These are phyloP conservation scores for Besnoitia besnoiti DNA, from an alignment of 169 alveolate genomes.

Conservation along the genomic window DNA sequence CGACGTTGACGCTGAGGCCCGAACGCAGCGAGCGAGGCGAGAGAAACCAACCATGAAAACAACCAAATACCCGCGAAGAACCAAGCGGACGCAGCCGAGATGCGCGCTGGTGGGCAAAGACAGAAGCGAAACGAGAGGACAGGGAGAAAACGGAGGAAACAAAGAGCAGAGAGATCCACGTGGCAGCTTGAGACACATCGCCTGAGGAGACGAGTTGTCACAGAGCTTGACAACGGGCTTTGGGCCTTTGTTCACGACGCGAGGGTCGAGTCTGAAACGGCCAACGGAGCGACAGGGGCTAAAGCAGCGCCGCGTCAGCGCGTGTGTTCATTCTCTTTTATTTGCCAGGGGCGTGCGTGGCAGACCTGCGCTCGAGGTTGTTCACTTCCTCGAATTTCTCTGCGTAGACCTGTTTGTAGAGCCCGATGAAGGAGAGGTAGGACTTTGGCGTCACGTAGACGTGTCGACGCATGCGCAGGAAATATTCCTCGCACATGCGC, in stretches of 20 bases:
- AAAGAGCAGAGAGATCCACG: too few relatives aligned
- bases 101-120: background rate
- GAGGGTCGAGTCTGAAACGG: too few relatives aligned
- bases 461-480: constrained; percentile 94
- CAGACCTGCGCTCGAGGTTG: constrained; percentile 83
- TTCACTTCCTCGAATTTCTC: constrained; percentile 92
- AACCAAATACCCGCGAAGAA: background rate
- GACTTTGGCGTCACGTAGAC: constrained; percentile 98
- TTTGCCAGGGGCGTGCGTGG: background rate
- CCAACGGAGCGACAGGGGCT: too few relatives aligned
- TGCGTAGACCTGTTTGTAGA: constrained; percentile 92
- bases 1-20: constrained; percentile 84
- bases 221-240: too few relatives aligned
- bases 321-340: background rate
- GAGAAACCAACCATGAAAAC: constrained; percentile 23
- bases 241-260: too few relatives aligned
- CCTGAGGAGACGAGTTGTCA: too few relatives aligned
- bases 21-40: background rate
- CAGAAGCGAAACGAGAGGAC: background rate
- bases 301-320: too few relatives aligned
- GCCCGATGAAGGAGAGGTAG: constrained; percentile 92
- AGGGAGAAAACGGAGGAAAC: background rate
- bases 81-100: background rate
- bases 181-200: too few relatives aligned
- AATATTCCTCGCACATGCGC: constrained; percentile 86